Evolutionary conservation across 441 rosid species (phyloP), one percentile per base, ranked within the genome.

Genomic region (Cnidoscolus chayamansa): DNA sequence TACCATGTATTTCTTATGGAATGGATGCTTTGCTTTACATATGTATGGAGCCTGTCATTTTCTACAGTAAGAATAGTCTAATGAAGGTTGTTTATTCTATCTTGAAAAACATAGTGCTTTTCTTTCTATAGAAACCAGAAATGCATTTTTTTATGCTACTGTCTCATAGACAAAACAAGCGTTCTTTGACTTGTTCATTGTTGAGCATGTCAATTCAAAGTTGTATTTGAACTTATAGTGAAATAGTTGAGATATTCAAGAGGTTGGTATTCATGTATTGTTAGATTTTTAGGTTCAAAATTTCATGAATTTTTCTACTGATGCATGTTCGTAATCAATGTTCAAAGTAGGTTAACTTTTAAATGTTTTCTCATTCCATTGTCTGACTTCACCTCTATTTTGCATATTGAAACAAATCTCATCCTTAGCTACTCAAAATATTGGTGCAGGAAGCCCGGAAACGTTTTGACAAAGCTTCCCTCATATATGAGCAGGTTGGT

Each of bases 401-500:
- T 65, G 45, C 64, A 61, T 60, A 6, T 31, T 12, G 51, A 62
- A 30, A 57, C 47, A 25, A 62, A 20, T 68, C 63, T 63, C 37
- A 35, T 37, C 30, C 68, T 68, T 43, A 59, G 40, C 40, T 16
- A 50, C 13, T 19, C 40, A 25, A 64, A 59, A 55, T 32, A 54
- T 70, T 70, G 63, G 49, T 78, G 80, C 84, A 91, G 97, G 97
- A 92, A 76, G 91, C 96, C 19, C 86, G 96, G 16, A 90, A 88
- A 77, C 85, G 89, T 74, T 92, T 92, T 81, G 97, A 92, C 80
- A 90, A 92, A 82, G 92, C 96, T 73, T 81, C 96, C 64, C 71
- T 87, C 74, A 61, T 73, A 72, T 88, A 90, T 79, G 96, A 92
- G 78, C 97, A 92, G 95, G 97, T 86, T 70, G 61, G 70, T 54